Conservation (phyloP, 2,329 filamentous ascomycete genomes). For the Fonsecaea pedrosoi region DNA sequence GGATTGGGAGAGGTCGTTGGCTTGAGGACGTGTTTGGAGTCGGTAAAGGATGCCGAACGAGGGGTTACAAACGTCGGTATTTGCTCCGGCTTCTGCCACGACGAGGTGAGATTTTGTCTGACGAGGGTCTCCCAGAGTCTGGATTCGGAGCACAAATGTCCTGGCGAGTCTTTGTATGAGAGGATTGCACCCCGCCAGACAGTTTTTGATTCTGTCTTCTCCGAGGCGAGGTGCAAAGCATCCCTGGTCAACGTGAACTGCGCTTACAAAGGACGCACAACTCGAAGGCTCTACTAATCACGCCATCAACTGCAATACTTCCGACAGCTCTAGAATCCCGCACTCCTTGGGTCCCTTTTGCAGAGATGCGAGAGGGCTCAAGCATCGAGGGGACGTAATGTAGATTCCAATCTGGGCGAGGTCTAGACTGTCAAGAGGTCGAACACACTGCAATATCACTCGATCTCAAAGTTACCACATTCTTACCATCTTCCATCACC, state of each 20-base stretch:
- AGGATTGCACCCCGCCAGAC: not conserved
- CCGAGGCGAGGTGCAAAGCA: too few species aligned
- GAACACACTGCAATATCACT: not conserved
- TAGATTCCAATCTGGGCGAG: not conserved
- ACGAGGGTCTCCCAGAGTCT: not conserved
- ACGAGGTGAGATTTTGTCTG: constrained; percentile 2
- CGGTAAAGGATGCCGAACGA: not conserved
- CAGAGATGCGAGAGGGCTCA: not conserved
- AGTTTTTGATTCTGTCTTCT: not conserved
- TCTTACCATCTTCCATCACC: not conserved
- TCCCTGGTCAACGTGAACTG: not conserved
- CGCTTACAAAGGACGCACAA: not conserved
- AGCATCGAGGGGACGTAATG: not conserved
- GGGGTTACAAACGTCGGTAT: not conserved
- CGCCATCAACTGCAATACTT: not conserved
- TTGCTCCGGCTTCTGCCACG: not conserved
- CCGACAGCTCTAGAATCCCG: not conserved
- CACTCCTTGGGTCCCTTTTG: not conserved
- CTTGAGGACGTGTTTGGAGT: not conserved
- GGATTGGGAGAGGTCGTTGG: not conserved
- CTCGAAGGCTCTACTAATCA: not conserved
- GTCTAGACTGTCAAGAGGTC: not conserved
- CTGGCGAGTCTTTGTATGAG: not conserved
- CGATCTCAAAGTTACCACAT: not conserved
- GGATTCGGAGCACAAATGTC: not conserved